Evolutionary conservation across 1,284 basidiomycete species (phyloP).

Genomic region (Microbotryum silenes-acaulis): DNA sequence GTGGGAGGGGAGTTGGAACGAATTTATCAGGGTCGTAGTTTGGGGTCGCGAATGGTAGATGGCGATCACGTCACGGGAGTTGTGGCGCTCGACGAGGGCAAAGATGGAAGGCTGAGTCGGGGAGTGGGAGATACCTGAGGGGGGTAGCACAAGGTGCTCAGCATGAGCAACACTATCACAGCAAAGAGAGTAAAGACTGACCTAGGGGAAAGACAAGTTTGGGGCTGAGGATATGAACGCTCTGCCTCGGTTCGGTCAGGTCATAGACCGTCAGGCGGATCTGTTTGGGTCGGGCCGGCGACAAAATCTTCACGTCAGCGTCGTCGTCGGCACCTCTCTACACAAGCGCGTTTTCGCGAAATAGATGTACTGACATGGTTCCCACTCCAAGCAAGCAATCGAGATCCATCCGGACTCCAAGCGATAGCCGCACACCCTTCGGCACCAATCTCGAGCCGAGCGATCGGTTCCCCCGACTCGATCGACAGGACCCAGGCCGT

Average conservation of each 20-base stretch:
- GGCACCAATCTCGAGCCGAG: constrained; percentile 15
- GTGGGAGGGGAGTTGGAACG: constrained; percentile 19
- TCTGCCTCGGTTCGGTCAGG: constrained; percentile 4
- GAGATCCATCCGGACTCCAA: neutral
- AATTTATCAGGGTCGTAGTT: constrained; percentile 6
- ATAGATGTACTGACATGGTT: constrained; percentile 8
- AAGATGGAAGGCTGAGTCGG: constrained; percentile 15
- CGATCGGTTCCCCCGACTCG: constrained; percentile 5
- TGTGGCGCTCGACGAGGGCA: constrained; percentile 30
- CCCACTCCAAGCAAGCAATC: constrained; percentile 14
- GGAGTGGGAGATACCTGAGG: constrained; percentile 19
- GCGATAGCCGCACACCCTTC: constrained; percentile 14
- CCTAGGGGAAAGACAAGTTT: constrained; percentile 19
- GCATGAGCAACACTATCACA: no score
- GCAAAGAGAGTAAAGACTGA: neutral
- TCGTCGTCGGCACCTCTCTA: no score
- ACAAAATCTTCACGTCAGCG: neutral
- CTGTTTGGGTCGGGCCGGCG: constrained; percentile 3
- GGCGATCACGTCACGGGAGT: constrained; percentile 24
- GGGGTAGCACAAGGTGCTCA: neutral
- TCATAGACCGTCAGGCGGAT: constrained; percentile 28
- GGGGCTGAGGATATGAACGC: constrained; percentile 25
- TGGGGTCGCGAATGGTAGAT: constrained; percentile 22
- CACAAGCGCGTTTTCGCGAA: neutral
- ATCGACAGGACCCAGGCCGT: constrained; percentile 14